A percentile compares a stretch with the other conserved stretches of the same genome.
Conservation (phyloP, 371 early-diverging fungal species). For the Lichtheimia hyalospora region DNA sequence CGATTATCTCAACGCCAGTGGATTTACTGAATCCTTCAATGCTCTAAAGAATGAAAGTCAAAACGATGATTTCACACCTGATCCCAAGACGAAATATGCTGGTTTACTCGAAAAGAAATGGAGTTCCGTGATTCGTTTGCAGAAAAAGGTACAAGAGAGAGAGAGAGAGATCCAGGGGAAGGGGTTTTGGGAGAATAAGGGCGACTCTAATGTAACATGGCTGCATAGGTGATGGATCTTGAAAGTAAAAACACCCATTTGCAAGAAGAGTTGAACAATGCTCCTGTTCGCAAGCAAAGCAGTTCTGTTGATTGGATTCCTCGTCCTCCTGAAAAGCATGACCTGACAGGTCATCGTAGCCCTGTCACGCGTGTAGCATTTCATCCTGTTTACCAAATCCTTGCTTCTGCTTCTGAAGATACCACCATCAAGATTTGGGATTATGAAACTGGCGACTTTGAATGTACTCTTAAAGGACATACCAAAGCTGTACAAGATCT, state of each 20-base stretch:
- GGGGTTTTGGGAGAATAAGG: neutral
- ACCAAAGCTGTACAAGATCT: conserved; percentile 90
- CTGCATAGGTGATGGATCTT: conserved; percentile 81
- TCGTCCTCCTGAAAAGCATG: conserved; percentile 72
- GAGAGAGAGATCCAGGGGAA: neutral
- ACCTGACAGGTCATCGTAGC: conserved; percentile 77
- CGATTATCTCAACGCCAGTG: conserved; percentile 80
- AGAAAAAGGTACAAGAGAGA: conserved; percentile 72
- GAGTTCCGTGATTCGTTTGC: conserved; percentile 89
- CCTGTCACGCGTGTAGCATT: conserved; percentile 85
- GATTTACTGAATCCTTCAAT: conserved; percentile 67
- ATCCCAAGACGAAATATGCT: conserved; percentile 78
- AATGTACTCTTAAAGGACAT: conserved; percentile 89
- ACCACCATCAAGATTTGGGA: conserved; percentile 92
- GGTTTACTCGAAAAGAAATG: conserved; percentile 93
- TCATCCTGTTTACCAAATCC: conserved; percentile 82
- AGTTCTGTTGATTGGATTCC: conserved; percentile 79
- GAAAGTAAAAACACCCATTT: conserved; percentile 76
- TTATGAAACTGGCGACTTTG: conserved; percentile 87
- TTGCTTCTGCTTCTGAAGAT: conserved; percentile 91
- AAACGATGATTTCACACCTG: conserved; percentile 70
- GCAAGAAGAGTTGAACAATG: conserved; percentile 74
- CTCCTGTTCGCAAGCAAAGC: conserved; percentile 63
- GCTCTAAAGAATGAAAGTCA: conserved; percentile 74
- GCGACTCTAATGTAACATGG: too few relatives aligned